Conservation (phyloP, 2,329 filamentous ascomycete genomes). For the Hypomyces rosellus region DNA sequence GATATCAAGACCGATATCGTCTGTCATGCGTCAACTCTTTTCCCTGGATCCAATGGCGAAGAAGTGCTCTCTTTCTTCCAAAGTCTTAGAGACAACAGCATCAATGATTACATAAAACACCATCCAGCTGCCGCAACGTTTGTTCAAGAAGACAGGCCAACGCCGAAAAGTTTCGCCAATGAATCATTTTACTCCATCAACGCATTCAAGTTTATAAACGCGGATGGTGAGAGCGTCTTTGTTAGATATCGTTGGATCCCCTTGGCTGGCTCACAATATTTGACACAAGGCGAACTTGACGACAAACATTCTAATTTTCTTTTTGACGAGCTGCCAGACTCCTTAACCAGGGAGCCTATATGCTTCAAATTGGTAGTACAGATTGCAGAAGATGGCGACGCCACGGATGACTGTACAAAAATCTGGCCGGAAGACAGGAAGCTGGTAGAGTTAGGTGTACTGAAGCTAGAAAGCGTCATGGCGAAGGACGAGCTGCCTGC, state of each 20-base stretch:
- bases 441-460: slow-evolving; percentile 4
- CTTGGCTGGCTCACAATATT: background rate
- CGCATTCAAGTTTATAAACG: slow-evolving; percentile 5
- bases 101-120: slow-evolving; percentile 1
- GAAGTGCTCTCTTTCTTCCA: slow-evolving; percentile 1
- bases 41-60: background rate
- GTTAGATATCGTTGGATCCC: slow-evolving; percentile 7
- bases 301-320: slow-evolving; percentile 2
- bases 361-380: slow-evolving; percentile 6
- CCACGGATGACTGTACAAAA: slow-evolving; percentile 1
- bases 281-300: slow-evolving; percentile 1
- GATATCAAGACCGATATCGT: slow-evolving; percentile 4
- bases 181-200: slow-evolving; percentile 9
- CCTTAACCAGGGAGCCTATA: slow-evolving; percentile 1
- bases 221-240: background rate
- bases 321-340: slow-evolving; percentile 3
- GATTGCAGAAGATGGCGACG: slow-evolving; percentile 1
- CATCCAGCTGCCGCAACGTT: slow-evolving; percentile 1
- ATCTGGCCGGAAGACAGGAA: slow-evolving; percentile 6
- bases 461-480: slow-evolving; percentile 1
- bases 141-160: background rate
- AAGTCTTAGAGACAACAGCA: background rate
- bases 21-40: slow-evolving; percentile 2
- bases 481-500: background rate
- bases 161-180: slow-evolving; percentile 1